Percentiles rank a stretch among this genome's conserved stretches.
phyloP scores from a whole-genome alignment of 768 basidiomycete species.

The Boletus bicolor region DNA sequence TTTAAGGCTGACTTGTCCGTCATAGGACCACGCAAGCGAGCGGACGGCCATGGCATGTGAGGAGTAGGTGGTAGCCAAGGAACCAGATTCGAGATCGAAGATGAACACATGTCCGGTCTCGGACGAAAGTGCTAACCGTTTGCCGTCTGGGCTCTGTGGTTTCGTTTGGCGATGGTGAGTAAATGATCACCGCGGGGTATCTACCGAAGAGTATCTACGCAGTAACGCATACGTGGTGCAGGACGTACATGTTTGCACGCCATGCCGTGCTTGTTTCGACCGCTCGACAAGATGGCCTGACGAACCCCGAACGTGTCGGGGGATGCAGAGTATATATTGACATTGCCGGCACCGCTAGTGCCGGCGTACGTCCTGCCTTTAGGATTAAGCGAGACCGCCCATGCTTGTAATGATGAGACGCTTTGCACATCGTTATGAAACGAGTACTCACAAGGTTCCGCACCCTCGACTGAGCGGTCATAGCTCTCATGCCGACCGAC shows the following conservation, averaged over 20 bases:
- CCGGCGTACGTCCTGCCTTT: slow-evolving; percentile 70
- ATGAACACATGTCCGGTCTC: slow-evolving; percentile 89
- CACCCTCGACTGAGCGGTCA: slow-evolving; percentile 48
- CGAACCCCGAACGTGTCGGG: slow-evolving; percentile 63
- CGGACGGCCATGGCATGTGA: slow-evolving; percentile 91
- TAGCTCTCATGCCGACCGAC: slow-evolving; percentile 74
- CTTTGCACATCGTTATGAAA: neutral
- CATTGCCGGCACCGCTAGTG: slow-evolving; percentile 67
- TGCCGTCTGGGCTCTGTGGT: slow-evolving; percentile 82
- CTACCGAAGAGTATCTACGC: slow-evolving; percentile 1
- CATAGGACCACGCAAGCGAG: slow-evolving; percentile 84
- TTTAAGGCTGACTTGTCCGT: slow-evolving; percentile 65
- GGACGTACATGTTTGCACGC: slow-evolving; percentile 61
- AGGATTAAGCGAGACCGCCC: slow-evolving; percentile 82
- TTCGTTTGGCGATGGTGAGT: slow-evolving; percentile 1
- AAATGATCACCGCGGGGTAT: neutral
- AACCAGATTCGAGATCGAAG: slow-evolving; percentile 70
- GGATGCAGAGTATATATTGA: slow-evolving; percentile 69
- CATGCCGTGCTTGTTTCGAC: slow-evolving; percentile 77
- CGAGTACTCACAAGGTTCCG: slow-evolving; percentile 63
- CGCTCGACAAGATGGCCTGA: slow-evolving; percentile 57
- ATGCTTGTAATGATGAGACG: slow-evolving; percentile 46
- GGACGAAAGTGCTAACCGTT: slow-evolving; percentile 73
- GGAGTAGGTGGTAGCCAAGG: slow-evolving; percentile 67
- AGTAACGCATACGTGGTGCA: neutral